These are phyloP conservation scores for Pichia sp. DNA, from an alignment of 1,139 yeast species.

Conservation along the genomic window DNA sequence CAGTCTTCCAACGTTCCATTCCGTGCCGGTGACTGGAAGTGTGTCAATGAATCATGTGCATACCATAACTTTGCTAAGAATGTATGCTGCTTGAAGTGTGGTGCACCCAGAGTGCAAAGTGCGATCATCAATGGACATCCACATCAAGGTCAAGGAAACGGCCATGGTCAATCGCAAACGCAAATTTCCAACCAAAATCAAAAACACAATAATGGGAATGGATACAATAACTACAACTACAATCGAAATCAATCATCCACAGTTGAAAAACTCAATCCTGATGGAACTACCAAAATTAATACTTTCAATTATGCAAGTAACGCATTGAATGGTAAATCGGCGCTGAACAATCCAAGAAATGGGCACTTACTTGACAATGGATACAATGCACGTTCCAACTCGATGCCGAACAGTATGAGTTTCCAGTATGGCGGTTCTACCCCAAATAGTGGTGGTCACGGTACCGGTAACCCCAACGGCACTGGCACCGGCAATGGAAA, in stretches of 20 bases:
- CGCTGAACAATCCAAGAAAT: background rate
- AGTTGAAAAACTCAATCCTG: no score
- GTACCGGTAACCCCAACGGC: no score
- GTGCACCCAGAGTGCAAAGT: constrained; percentile 60
- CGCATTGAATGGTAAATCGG: background rate
- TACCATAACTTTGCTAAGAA: constrained; percentile 95
- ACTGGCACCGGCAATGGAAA: no score
- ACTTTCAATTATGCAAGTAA: constrained; percentile 7
- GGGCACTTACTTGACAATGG: constrained; percentile 5
- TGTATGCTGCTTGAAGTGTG: constrained; percentile 79
- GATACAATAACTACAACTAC: constrained; percentile 9
- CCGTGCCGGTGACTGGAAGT: constrained; percentile 97
- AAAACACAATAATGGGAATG: constrained; percentile 10
- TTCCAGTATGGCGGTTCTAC: no score
- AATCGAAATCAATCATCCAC: no score
- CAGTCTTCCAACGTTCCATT: constrained; percentile 59
- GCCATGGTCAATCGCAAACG: constrained; percentile 16
- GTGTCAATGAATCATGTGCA: constrained; percentile 67
- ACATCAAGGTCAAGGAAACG: no score
- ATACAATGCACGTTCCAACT: constrained; percentile 12
- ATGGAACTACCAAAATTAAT: constrained; percentile 9
- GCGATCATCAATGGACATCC: constrained; percentile 28
- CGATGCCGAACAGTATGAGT: constrained; percentile 12
- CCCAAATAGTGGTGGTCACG: no score
- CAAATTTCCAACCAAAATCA: constrained; percentile 13